phyloP scores from a whole-genome alignment of 805 yeast genomes.

The Danielozyma ontarioensis region DNA sequence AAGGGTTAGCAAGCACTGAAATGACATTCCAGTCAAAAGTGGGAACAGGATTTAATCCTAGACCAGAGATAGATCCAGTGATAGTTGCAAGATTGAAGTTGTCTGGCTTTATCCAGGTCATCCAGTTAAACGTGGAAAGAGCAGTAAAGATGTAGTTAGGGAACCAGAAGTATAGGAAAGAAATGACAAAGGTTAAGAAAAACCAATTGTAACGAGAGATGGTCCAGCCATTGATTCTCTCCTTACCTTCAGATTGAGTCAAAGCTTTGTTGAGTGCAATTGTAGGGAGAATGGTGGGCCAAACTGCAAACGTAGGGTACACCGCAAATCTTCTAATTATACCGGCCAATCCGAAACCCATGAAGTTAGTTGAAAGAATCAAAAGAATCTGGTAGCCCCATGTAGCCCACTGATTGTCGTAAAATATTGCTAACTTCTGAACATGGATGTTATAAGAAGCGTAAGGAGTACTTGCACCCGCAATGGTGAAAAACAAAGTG shows the following conservation, averaged over 20 bases:
- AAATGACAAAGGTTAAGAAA: conserved; percentile 1
- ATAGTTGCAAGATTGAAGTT: conserved; percentile 3
- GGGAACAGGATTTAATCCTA: conserved; percentile 6
- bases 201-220: conserved; percentile 6
- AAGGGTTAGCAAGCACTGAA: conserved; percentile 1
- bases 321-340: conserved; percentile 9
- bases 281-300: conserved; percentile 8
- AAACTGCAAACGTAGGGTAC: conserved; percentile 5
- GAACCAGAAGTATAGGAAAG: conserved; percentile 7
- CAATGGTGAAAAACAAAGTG: conserved; percentile 6
- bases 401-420: conserved; percentile 16
- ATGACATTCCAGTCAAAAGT: conserved; percentile 8
- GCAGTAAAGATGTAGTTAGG: conserved; percentile 7
- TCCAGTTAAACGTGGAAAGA: conserved; percentile 7
- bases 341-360: conserved; percentile 15
- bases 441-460: conserved; percentile 9
- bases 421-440: conserved; percentile 4
- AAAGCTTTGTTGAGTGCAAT: conserved; percentile 4
- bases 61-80: conserved; percentile 6
- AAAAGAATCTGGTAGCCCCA: conserved; percentile 11
- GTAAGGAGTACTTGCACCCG: conserved; percentile 3
- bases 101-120: conserved; percentile 8
- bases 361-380: conserved; percentile 9
- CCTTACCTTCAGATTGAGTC: conserved; percentile 3
- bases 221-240: conserved; percentile 6